A percentile compares a stretch with the other conserved stretches of the same genome.
These are phyloP conservation scores for Heterobasidion annosum DNA, from an alignment of 1,284 basidiomycete species.

Conservation along the genomic window DNA sequence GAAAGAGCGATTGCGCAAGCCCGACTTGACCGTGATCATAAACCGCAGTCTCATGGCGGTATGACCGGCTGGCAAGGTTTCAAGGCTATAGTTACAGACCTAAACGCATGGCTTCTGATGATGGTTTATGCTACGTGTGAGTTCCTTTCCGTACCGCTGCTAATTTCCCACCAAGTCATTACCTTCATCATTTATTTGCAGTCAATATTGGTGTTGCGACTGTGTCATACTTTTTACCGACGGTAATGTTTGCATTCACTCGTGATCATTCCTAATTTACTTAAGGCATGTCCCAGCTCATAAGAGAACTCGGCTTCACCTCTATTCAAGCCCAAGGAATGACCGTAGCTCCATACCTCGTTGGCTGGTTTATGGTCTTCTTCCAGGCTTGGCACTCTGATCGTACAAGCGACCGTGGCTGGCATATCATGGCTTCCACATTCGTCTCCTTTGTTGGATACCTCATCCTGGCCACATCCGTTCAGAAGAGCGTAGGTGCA, in stretches of 20 bases:
- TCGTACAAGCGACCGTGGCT: constrained; percentile 40
- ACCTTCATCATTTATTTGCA: constrained; percentile 12
- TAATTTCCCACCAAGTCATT: not conserved
- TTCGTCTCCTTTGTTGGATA: constrained; percentile 37
- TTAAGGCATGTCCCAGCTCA: constrained; percentile 25
- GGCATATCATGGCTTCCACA: constrained; percentile 41
- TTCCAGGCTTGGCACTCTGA: constrained; percentile 46
- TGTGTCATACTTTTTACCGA: constrained; percentile 46
- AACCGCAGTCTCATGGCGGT: constrained; percentile 45
- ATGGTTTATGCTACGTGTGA: constrained; percentile 42
- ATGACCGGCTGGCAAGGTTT: constrained; percentile 47
- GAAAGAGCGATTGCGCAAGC: constrained; percentile 48
- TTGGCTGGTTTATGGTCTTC: constrained; percentile 45
- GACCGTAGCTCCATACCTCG: constrained; percentile 44
- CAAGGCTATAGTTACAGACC: constrained; percentile 36
- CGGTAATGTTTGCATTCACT: constrained; percentile 23
- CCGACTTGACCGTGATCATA: constrained; percentile 42
- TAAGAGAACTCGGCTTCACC: constrained; percentile 42
- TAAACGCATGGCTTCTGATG: constrained; percentile 43
- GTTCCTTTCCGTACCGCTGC: constrained; percentile 12
- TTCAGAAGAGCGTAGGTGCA: constrained; percentile 39
- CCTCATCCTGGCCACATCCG: constrained; percentile 40
- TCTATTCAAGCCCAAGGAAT: constrained; percentile 46
- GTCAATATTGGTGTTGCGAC: constrained; percentile 50
- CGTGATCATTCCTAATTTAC: not conserved